Base-by-base conservation (phyloP, 768 basidiomycete genomes). In the Clathrus columnatus region DNA sequence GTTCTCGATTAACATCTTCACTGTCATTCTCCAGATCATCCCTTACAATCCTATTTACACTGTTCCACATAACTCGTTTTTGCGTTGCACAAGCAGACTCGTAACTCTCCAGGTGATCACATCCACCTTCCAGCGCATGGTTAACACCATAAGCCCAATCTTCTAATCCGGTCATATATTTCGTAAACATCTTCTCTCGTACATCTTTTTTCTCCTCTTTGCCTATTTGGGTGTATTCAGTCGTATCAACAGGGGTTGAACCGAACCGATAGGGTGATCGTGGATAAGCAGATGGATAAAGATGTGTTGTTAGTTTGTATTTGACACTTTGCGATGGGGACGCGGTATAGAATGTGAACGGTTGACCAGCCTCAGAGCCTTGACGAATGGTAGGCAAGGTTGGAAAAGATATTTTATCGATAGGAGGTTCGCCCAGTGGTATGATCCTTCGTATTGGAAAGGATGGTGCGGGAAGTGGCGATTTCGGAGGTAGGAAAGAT, bases 21-120 rank as follows among this genome's bases (percentile, higher is more conserved):
- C 61, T 58, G 17, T 67, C 47, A 7, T 64, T 70, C 17, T 21
- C 7, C 10, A n/a, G n/a, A n/a, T 51, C 24, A 44, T 66, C 68
- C 61, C 73, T 73, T 26, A 78, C 76, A 65, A 85, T 91, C 42
- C 89, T 79, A 63, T 92, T 89, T 28, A 83, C 64, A 50, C 79
- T 83, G 50, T 78, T 82, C 86, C 87, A 90, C 51, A 91, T 66
- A 4, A 78, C 29, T 24, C 52, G 63, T 54, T 59, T 69, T n/a
- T 56, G 59, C n/a, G n/a, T n/a, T n/a, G n/a, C n/a, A n/a, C n/a
- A n/a, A n/a, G n/a, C n/a, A n/a, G n/a, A n/a, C n/a, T n/a, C n/a
- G n/a, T n/a, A n/a, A n/a, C n/a, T 54, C 48, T 62, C 67, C 18
- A 32, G 58, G n/a, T 62, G 63, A 17, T 54, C 17, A 5, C 50